Evolutionary conservation across 768 basidiomycete genomes (phyloP), one percentile per base, ranked within the genome.

Genomic region (Auriscalpium orientale): DNA sequence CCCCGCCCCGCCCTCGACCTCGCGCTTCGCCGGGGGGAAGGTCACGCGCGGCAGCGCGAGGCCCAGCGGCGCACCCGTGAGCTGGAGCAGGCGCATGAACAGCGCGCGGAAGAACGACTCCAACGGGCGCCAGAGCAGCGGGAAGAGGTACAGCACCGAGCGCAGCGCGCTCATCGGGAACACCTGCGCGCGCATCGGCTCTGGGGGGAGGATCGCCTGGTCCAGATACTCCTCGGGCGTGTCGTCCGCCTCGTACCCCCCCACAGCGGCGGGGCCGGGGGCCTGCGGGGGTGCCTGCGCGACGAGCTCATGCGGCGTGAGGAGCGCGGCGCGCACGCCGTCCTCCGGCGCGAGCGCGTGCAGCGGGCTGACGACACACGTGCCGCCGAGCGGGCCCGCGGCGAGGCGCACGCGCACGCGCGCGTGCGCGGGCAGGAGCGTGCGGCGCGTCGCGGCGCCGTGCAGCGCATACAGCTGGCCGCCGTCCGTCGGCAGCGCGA

Each of bases 281-380:
- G 46, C 10, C 40, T 46, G 43, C 35, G 61, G 38, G 33, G 28
- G 43, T 38, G 46, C 38, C 54, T 46, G 52, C 57, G 47, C 37
- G 56, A 66, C 58, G 49, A 62, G 56, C 7, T 45, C 53, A 54
- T 71, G 64, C 1, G 70, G 65, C 16, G 69, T 71, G 34, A 74
- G 61, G 9, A 79, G 64, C 10, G 72, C 69, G 20, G 73, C 56
- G 40, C 67, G 65, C 28, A 65, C 71, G 72, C 40, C 37, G 20
- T 56, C 51, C 54, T 53, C 43, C 47, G 49, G 9, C 44, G 48
- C 46, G 40, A 73, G 58, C 20, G 53, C 47, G 53, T 67, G 60
- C 28, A 67, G 63, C 8, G 71, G 67, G 46, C 65, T 62, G 10
- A 72, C 51, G 44, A 69, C 21, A 37, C 73, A 70, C 12, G 59